Conservation (phyloP, 768 basidiomycete species). For the Coprinellus aureogranulatus region DNA sequence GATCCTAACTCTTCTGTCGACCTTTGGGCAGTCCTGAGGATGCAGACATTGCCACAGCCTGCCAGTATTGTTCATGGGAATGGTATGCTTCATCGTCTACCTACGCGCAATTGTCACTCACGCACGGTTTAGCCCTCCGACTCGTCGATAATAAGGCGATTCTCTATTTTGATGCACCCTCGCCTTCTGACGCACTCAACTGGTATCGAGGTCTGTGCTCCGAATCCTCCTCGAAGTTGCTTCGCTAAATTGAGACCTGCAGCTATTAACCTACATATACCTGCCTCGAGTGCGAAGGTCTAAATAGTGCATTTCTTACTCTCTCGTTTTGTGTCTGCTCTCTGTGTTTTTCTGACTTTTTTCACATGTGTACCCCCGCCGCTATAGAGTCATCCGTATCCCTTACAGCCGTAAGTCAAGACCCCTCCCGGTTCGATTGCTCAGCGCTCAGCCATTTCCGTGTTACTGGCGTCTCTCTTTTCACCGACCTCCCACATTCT, state of each 20-base stretch:
- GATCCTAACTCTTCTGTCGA: conserved; percentile 78
- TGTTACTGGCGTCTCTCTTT: no score
- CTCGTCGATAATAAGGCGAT: conserved; percentile 92
- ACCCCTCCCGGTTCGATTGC: background rate
- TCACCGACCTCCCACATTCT: no score
- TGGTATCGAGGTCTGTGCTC: conserved; percentile 78
- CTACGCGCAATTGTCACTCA: conserved; percentile 1
- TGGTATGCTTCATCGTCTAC: conserved; percentile 39
- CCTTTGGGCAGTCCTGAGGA: conserved; percentile 93
- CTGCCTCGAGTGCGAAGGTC: conserved; percentile 60
- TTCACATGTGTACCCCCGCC: background rate
- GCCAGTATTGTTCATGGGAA: conserved; percentile 89
- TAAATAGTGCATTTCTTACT: conserved; percentile 31
- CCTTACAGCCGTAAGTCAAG: background rate
- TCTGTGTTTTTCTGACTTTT: background rate
- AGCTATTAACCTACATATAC: conserved; percentile 91
- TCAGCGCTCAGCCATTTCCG: background rate
- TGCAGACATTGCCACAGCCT: conserved; percentile 90
- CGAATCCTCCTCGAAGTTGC: background rate
- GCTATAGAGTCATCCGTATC: background rate
- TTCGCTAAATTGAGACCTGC: conserved; percentile 10
- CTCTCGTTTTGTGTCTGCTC: background rate
- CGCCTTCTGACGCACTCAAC: conserved; percentile 80
- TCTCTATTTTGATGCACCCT: conserved; percentile 82
- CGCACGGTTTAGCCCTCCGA: conserved; percentile 59